Base-by-base conservation (phyloP, 2,329 filamentous ascomycete species). In the Clarireedia hainanense region DNA sequence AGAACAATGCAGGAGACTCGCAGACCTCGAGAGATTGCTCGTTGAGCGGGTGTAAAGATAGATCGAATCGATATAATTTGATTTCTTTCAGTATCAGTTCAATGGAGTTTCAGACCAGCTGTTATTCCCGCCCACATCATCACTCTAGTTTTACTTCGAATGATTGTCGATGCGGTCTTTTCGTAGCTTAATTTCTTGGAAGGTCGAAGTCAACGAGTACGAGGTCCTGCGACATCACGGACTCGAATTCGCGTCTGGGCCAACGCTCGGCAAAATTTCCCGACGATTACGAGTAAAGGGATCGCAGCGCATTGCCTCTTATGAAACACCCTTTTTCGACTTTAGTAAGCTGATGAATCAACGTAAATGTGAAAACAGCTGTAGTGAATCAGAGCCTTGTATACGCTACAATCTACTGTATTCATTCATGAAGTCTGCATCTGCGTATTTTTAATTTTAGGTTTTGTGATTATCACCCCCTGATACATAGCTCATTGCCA, bases 41-140 rank as follows among this genome's bases (percentile, higher is more conserved):
- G 42, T 46, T 17, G 12, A 55, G 40, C 34, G 42, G 30, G 27
- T 17, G n/a, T 39, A 37, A 50, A 34, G 27, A 34, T 7, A 39
- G n/a, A 39, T 39, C 27, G 17, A 1, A 12, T 30, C 12, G 15
- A 48, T 49, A n/a, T 42, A 2, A 4, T 54, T 34, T n/a, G n/a
- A 15, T 36, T 5, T 23, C 14, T 50, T 24, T 55, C 15, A 10
- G 5, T 14, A 7, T 12, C 23, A 4, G 2, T 46, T 46, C 46
- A 51, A n/a, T 46, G n/a, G 37, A 39, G 60, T 43, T 37, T 64
- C 63, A 68, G 62, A 45, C 63, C 64, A 60, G 65, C 65, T 66
- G 63, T 57, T 55, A 7, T 37, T 61, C 51, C 55, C 50, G 58
- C 49, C 56, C 49, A 60, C 59, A 62, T 65, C 51, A 36, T 58